Evolutionary conservation across 2,329 filamentous ascomycete species (phyloP).

Genomic region (Cordyceps pruinosa): DNA sequence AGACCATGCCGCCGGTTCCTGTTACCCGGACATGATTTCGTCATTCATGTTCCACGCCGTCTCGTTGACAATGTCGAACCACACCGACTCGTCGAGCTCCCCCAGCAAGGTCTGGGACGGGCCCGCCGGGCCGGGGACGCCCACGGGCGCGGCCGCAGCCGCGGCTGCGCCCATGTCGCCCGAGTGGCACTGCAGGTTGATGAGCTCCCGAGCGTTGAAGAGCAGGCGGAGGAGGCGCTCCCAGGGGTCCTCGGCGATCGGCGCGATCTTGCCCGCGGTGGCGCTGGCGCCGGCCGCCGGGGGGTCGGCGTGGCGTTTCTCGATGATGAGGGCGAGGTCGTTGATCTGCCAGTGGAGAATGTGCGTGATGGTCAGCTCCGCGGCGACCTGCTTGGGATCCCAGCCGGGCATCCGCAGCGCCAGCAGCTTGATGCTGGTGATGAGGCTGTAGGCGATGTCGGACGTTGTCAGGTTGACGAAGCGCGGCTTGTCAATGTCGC

Average conservation of each 20-base stretch:
- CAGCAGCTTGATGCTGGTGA: slow-evolving; percentile 41
- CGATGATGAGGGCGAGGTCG: slow-evolving; percentile 24
- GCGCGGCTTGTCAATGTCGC: slow-evolving; percentile 29
- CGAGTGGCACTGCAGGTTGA: slow-evolving; percentile 27
- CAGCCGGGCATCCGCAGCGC: slow-evolving; percentile 39
- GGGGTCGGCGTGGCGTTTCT: slow-evolving; percentile 23
- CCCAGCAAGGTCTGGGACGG: slow-evolving; percentile 7
- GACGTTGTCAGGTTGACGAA: slow-evolving; percentile 39
- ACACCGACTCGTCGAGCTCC: slow-evolving; percentile 13
- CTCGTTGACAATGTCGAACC: slow-evolving; percentile 14
- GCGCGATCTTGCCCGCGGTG: slow-evolving; percentile 3
- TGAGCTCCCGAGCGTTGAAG: slow-evolving; percentile 24
- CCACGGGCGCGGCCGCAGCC: not conserved
- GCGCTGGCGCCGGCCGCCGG: slow-evolving; percentile 3
- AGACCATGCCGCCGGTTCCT: not conserved
- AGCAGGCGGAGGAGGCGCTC: slow-evolving; percentile 27
- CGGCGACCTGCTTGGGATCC: slow-evolving; percentile 28
- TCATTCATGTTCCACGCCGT: slow-evolving; percentile 14
- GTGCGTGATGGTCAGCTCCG: slow-evolving; percentile 15
- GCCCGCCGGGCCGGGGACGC: slow-evolving; percentile 16
- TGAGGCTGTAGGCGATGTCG: slow-evolving; percentile 40
- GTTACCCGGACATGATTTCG: slow-evolving; percentile 12
- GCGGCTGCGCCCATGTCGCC: slow-evolving; percentile 16
- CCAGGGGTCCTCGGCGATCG: slow-evolving; percentile 25
- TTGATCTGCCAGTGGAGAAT: slow-evolving; percentile 24